phyloP scores from a whole-genome alignment of 345 rosid genomes.

The Triadica sebifera region DNA sequence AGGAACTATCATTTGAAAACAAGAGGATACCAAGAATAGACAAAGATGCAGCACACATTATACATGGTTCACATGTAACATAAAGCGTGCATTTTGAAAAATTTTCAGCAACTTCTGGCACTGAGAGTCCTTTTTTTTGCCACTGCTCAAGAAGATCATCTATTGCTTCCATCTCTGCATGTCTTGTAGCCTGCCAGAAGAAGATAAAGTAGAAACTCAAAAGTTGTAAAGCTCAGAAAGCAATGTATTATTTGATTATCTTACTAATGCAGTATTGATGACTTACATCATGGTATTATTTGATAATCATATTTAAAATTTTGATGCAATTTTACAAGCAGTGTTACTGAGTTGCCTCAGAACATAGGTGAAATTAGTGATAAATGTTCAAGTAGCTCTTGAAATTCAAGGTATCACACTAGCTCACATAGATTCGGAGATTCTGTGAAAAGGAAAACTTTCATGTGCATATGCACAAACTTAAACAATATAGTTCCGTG shows the following conservation, averaged over 20 bases:
- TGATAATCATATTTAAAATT: background rate
- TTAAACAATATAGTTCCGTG: background rate
- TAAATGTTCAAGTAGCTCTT: background rate
- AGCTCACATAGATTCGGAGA: too few relatives aligned
- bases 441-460: too few relatives aligned
- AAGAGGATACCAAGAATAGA: constrained; percentile 57
- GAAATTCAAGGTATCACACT: too few relatives aligned
- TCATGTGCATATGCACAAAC: too few relatives aligned
- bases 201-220: constrained; percentile 1
- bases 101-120: constrained; percentile 53
- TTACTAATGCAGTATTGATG: background rate
- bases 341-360: background rate
- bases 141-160: constrained; percentile 68
- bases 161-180: constrained; percentile 95
- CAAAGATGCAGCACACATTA: constrained; percentile 89
- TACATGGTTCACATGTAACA: constrained; percentile 92
- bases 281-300: background rate
- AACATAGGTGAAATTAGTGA: background rate
- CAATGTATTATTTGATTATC: background rate
- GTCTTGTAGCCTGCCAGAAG: constrained; percentile 63
- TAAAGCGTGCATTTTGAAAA: constrained; percentile 62
- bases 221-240: background rate
- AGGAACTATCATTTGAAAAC: background rate
- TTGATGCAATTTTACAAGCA: background rate
- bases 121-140: constrained; percentile 53